Base-by-base conservation (phyloP, 805 yeast species). In the Myxozyma melibiosi region DNA sequence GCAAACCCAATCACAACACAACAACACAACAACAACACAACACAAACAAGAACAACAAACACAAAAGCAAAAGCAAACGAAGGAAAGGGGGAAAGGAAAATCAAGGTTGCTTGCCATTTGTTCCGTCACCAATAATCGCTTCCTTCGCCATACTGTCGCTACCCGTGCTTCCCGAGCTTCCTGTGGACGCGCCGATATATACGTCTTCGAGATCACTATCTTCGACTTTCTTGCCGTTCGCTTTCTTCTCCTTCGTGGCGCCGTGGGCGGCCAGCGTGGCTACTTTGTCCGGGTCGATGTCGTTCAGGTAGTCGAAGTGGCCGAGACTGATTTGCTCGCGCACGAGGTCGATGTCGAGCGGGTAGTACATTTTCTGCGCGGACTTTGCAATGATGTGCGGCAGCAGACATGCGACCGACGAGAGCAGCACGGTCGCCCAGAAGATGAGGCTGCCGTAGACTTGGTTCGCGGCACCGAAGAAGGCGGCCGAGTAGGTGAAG, bases 281-380 rank as follows among this genome's bases (percentile, higher is more conserved):
- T 28, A 53, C 35, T 35, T 40, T 45, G 16, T 55, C 60, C 6
- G 63, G 60, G 16, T 59, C 55, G 11, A 59, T 9, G 42, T 54
- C 52, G 9, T 50, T 39, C 14, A 65, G 51, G 38, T 63, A 47
- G 34, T 70, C 72, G 66, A 75, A 85, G 51, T 74, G 79, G 6
- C 89, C 88, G 55, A 72, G 65, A 13, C 73, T 71, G 58, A 79
- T 82, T 59, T 79, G 71, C 65, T 86, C 94, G 53, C 94, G 76
- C 47, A 88, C 76, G 53, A 86, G 82, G 66, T 88, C 95, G 44
- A 84, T 77, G 67, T 87, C 94, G 37, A 73, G 68, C 2, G 95
- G 95, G 50, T 66, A 67, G 71, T 80, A 84, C 54, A 83, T 74
- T 52, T 79, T 74, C 64, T 71, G 79, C 49, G 80, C 61, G 42